Base-by-base conservation (phyloP, 2,329 filamentous ascomycete genomes). In the Penicillium sp. region DNA sequence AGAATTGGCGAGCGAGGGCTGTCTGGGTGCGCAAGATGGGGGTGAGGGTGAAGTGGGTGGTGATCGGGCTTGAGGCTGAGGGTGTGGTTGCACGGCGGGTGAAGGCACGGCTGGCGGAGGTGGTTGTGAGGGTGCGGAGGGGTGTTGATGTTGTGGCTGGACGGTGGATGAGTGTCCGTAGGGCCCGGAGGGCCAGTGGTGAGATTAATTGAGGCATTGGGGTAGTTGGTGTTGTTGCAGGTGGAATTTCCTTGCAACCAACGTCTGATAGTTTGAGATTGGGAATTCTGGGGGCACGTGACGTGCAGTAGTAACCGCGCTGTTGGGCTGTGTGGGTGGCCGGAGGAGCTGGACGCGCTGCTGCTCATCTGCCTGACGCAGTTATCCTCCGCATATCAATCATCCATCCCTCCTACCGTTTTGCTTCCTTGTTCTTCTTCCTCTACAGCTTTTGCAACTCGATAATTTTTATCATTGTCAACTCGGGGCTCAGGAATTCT, bases 1-100 rank as follows among this genome's bases (percentile, higher is more conserved):
- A 83, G 77, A 89, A 88, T 63, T 79, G 68, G 58, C 81, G 79
- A 17, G 57, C 45, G 59, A 69, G 59, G 59, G 65, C 60, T 56
- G 68, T 62, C 34, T 69, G 61, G 37, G 69, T 72, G 67, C 71
- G 69, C 68, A 72, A 65, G 63, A 70, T 59, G 51, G 73, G 72
- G 41, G 71, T 64, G 65, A 71, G 66, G 53, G 63, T 68, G 60
- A 67, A 57, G 58, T 61, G 57, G 41, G 59, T 52, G 43, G 61
- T 59, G 39, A 67, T 55, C 49, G 68, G 58, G 58, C 66, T 62
- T 61, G 38, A 15, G 48, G 34, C 15, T 38, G 34, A 31, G 49
- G 49, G 15, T 25, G 34, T 25, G 34, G 38, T 35, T 38, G 52
- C 41, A 28, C 64, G 61, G 48, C 62, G 66, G 57, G 62, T 49